Conservation (phyloP, 768 basidiomycete genomes). For the Mycena venus region DNA sequence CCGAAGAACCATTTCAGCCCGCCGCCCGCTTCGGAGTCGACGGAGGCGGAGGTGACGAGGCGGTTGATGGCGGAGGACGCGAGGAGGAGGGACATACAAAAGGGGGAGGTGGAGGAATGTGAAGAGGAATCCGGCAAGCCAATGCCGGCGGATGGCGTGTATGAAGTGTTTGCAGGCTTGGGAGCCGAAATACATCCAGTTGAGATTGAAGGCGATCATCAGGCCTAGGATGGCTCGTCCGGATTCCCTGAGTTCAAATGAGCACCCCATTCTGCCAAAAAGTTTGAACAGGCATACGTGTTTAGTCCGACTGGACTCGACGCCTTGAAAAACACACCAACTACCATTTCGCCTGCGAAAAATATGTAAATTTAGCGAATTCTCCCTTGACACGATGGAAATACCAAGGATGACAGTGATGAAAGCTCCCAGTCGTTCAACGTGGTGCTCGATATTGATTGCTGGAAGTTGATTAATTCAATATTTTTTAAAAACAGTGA, state of each 20-base stretch:
- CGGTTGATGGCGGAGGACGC: conserved; percentile 32
- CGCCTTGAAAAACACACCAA: conserved; percentile 28
- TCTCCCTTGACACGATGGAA: neutral
- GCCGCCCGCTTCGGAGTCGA: conserved; percentile 13
- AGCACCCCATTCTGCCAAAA: neutral
- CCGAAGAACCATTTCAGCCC: conserved; percentile 34
- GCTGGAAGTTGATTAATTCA: conserved; percentile 33
- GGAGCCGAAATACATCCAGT: conserved; percentile 37
- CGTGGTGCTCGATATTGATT: conserved; percentile 50
- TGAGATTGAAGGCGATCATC: conserved; percentile 36
- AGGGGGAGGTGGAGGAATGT: conserved; percentile 33
- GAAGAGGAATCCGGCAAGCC: conserved; percentile 32
- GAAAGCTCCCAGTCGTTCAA: conserved; percentile 47
- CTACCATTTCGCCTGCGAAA: conserved; percentile 32
- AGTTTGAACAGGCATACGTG: conserved; percentile 4
- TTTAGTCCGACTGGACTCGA: conserved; percentile 22
- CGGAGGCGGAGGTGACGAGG: conserved; percentile 18
- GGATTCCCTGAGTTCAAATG: conserved; percentile 27
- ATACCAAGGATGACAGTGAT: conserved; percentile 44
- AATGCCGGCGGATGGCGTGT: conserved; percentile 37
- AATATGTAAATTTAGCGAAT: neutral
- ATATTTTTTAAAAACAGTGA: neutral
- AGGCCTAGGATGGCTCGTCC: conserved; percentile 32
- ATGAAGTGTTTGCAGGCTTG: conserved; percentile 30
- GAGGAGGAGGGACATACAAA: conserved; percentile 33